Conservation (phyloP, 2,329 filamentous ascomycete species). For the Fusarium papillatum region DNA sequence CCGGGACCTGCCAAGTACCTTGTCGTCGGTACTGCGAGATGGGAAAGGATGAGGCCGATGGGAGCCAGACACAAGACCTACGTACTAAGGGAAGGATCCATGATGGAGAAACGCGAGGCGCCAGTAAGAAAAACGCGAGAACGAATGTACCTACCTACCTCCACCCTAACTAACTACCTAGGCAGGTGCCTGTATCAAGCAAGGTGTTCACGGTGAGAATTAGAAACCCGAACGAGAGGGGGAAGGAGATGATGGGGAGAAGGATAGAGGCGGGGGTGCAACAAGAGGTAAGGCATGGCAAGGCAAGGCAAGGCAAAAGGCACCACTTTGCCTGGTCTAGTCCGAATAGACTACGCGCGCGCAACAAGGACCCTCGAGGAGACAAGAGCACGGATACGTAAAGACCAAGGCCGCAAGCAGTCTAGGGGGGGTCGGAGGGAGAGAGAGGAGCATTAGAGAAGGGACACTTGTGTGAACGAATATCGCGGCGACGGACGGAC, state of each 20-base stretch:
- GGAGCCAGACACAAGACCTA: no score
- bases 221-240: not conserved
- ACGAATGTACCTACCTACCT: no score
- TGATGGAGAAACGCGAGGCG: not conserved
- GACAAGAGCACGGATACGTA: not conserved
- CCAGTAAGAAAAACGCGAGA: not conserved
- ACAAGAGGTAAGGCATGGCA: not conserved
- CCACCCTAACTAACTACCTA: no score
- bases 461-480: not conserved
- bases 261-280: not conserved
- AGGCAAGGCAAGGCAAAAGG: not conserved
- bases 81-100: not conserved
- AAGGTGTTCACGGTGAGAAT: not conserved
- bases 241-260: not conserved
- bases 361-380: not conserved
- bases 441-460: not conserved
- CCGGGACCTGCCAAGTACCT: constrained; percentile 1
- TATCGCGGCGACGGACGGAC: not conserved
- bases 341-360: not conserved
- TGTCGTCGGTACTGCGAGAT: constrained; percentile 1
- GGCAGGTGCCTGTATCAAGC: not conserved
- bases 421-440: not conserved
- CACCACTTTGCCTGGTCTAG: not conserved
- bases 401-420: not conserved
- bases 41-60: not conserved